Evolutionary conservation across 2,329 filamentous ascomycete species (phyloP).

Genomic region (Myriosclerotinia curreyana): DNA sequence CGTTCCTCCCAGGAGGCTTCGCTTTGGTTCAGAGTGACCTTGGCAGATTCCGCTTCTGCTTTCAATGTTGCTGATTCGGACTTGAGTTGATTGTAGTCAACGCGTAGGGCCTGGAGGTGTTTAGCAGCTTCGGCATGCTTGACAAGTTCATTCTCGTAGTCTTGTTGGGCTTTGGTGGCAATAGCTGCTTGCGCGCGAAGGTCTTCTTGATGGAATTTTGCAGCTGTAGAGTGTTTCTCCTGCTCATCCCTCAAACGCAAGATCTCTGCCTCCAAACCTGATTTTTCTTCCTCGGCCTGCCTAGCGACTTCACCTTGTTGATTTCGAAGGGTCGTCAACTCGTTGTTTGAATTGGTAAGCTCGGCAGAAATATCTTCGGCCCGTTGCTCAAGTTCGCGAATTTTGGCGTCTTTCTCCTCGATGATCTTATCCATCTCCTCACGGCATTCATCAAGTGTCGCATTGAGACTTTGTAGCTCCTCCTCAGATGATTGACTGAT

Average conservation of each 20-base stretch:
- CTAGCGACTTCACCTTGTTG: constrained; percentile 71
- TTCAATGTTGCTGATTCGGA: constrained; percentile 71
- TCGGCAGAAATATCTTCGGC: constrained; percentile 81
- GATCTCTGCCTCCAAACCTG: constrained; percentile 73
- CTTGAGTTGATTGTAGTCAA: constrained; percentile 78
- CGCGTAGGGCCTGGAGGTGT: constrained; percentile 72
- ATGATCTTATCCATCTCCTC: constrained; percentile 77
- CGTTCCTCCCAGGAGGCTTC: constrained; percentile 87
- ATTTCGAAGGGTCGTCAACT: constrained; percentile 76
- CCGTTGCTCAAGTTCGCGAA: constrained; percentile 78
- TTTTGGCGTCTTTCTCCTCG: constrained; percentile 72
- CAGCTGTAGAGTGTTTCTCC: constrained; percentile 73
- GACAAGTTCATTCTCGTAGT: constrained; percentile 90
- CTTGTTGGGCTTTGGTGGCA: constrained; percentile 86
- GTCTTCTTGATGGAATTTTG: constrained; percentile 84
- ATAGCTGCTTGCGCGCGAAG: constrained; percentile 92
- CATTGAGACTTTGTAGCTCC: constrained; percentile 72
- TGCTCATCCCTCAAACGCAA: constrained; percentile 78
- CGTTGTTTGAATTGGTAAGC: constrained; percentile 74
- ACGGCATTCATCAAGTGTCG: constrained; percentile 82
- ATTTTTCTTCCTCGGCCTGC: constrained; percentile 78
- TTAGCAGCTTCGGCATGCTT: constrained; percentile 96
- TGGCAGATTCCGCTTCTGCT: constrained; percentile 82
- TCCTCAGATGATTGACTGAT: constrained; percentile 88
- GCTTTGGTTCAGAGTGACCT: constrained; percentile 71